Evolutionary conservation across 106 monocot species (phyloP).

Genomic region (Acanthochlamys bracteata): DNA sequence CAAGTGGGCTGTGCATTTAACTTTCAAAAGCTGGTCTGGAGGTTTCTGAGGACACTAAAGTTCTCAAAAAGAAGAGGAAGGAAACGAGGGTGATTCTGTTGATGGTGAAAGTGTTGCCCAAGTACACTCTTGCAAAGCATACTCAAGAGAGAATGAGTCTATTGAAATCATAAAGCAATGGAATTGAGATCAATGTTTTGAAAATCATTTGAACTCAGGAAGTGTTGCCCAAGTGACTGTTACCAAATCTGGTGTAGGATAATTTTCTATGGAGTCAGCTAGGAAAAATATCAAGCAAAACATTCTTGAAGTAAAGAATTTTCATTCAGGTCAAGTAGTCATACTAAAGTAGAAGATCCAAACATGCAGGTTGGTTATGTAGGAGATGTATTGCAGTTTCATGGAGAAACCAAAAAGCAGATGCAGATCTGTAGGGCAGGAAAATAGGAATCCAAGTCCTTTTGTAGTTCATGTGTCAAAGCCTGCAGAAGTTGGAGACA

Average conservation of each 20-base stretch:
- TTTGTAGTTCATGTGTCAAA: slow-evolving; percentile 68
- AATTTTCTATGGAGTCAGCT: neutral
- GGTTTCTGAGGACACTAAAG: slow-evolving; percentile 38
- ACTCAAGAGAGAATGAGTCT: neutral
- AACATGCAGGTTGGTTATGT: slow-evolving; percentile 10
- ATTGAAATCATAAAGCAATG: neutral
- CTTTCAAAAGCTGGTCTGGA: slow-evolving; percentile 79
- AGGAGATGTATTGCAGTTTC: slow-evolving; percentile 4
- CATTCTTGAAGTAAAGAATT: neutral
- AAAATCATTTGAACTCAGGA: neutral
- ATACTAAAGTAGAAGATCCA: slow-evolving; percentile 6
- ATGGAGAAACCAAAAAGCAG: neutral
- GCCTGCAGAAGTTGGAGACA: slow-evolving; percentile 61
- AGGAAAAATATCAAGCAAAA: neutral
- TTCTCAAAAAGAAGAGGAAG: slow-evolving; percentile 26
- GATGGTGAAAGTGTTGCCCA: slow-evolving; percentile 10
- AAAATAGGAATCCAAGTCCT: slow-evolving; percentile 15
- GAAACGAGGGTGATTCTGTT: neutral
- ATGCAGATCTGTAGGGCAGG: slow-evolving; percentile 1
- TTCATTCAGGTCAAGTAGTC: slow-evolving; percentile 1
- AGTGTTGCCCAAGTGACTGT: slow-evolving; percentile 1
- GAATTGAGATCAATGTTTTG: neutral
- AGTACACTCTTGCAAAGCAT: slow-evolving; percentile 4
- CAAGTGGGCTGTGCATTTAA: slow-evolving; percentile 42
- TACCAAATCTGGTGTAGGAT: neutral